Evolutionary conservation across 805 yeast species (phyloP).

Genomic region (Saturnispora sanitii): DNA sequence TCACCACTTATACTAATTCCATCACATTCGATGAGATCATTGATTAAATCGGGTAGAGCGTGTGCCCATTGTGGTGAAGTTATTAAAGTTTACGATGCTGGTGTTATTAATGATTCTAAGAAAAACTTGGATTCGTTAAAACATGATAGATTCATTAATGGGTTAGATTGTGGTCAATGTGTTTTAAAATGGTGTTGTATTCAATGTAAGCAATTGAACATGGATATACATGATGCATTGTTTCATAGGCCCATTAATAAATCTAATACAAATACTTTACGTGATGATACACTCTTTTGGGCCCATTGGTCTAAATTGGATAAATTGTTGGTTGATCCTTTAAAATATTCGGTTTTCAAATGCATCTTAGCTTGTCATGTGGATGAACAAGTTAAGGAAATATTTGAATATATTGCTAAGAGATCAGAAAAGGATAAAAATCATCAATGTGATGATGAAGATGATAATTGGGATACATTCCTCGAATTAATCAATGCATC

Average conservation of each 20-base stretch:
- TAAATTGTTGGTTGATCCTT: constrained; percentile 8
- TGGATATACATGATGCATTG: constrained; percentile 17
- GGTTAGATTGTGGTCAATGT: constrained; percentile 26
- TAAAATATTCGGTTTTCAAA: constrained; percentile 14
- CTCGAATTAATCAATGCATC: constrained; percentile 13
- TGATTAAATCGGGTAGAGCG: constrained; percentile 24
- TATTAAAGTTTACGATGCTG: constrained; percentile 24
- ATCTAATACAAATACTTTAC: constrained; percentile 19
- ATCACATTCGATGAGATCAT: constrained; percentile 18
- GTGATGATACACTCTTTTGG: constrained; percentile 14
- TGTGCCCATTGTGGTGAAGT: constrained; percentile 27
- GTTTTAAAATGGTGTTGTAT: constrained; percentile 24
- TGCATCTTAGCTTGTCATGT: constrained; percentile 18
- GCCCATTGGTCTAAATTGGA: constrained; percentile 19
- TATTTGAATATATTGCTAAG: constrained; percentile 16
- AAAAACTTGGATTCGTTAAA: constrained; percentile 14
- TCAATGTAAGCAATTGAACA: constrained; percentile 21
- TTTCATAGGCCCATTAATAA: constrained; percentile 25
- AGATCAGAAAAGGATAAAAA: too few species aligned
- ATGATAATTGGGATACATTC: constrained; percentile 11
- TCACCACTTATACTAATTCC: constrained; percentile 25
- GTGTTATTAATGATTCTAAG: constrained; percentile 19
- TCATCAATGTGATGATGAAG: constrained; percentile 5
- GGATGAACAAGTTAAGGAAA: constrained; percentile 13
- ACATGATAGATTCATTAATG: constrained; percentile 22